Conservation (phyloP, 148 eudicot genomes). For the Rhododendron mucronatum region DNA sequence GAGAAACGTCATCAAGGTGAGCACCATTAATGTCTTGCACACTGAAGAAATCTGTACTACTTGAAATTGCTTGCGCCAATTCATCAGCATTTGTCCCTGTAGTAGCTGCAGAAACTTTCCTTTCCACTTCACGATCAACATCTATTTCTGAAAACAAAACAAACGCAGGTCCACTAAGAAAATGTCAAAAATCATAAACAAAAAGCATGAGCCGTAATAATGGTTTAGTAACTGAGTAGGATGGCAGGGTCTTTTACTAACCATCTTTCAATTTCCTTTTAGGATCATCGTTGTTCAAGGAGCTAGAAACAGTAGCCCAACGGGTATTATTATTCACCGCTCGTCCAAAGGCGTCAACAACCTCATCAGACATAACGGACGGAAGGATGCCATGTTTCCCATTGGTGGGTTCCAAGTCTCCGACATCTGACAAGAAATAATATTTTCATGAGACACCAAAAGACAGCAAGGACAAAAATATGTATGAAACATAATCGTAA, state of each 20-base stretch:
- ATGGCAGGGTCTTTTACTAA: conserved; percentile 9
- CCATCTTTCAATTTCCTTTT: conserved; percentile 16
- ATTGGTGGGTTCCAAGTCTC: conserved; percentile 28
- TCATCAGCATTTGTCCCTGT: conserved; percentile 22
- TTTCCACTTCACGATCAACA: conserved; percentile 26
- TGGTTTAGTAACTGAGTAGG: neutral
- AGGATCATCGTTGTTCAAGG: conserved; percentile 10
- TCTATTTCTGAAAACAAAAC: conserved; percentile 30
- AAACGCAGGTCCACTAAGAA: conserved; percentile 10
- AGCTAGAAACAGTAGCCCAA: conserved; percentile 30
- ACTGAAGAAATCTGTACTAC: conserved; percentile 10
- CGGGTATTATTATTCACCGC: conserved; percentile 14
- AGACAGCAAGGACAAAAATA: neutral
- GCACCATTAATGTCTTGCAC: conserved; percentile 22
- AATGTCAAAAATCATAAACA: neutral
- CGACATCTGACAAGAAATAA: conserved; percentile 24
- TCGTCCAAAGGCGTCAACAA: conserved; percentile 25
- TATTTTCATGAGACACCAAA: neutral
- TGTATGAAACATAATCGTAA: neutral
- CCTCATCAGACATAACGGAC: conserved; percentile 28
- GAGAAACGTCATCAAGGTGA: conserved; percentile 21
- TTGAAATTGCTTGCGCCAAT: conserved; percentile 13
- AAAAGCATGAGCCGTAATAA: neutral
- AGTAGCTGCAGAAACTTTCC: conserved; percentile 16
- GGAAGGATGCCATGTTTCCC: conserved; percentile 30